Base-by-base conservation (phyloP, 2,329 filamentous ascomycete species). In the Tolypocladium nubicola region DNA sequence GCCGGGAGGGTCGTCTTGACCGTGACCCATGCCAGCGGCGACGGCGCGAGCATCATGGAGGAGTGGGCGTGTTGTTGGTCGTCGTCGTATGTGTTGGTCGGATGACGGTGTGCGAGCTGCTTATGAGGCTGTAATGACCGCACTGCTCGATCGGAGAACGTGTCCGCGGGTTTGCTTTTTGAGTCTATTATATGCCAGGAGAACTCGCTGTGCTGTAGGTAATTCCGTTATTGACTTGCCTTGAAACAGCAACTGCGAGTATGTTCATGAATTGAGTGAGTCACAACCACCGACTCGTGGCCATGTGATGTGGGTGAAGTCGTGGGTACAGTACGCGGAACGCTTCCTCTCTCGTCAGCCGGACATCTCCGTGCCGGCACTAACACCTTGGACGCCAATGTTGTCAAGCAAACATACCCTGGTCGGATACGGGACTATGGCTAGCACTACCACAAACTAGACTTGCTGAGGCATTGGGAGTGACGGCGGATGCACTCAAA, bases 1-100 rank as follows among this genome's bases (percentile, higher is more conserved):
- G 67, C 64, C 1, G 81, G 80, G 13, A 78, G 68, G 1, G 74
- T 79, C 26, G 79, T 79, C 65, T 74, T 76, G 59, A 83, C 73
- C 49, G 67, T 76, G 58, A 76, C 63, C 61, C 62, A 68, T 58
- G 70, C 65, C 35, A 71, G 52, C 9, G 64, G 58, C 19, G 62
- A n/a, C 13, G 60, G 53, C 30, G 39, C 11, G 5, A 49, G 38
- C 38, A 47, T 49, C 13, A n/a, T 54, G 21, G 35, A 19, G 35
- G 47, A 30, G n/a, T n/a, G 14, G 33, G 47, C 13, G 30, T 43
- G 19, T 26, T 30, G 21, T 19, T 33, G 26, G 7, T 8, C 16
- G 26, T n/a, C 7, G 13, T 11, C 45, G 14, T 49, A n/a, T 50
- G 1, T 21, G 9, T 33, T n/a, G 47, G 19, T 21, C 13, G 47